Conservation (phyloP, 2,329 filamentous ascomycete species). For the Xylariaceae sp. region DNA sequence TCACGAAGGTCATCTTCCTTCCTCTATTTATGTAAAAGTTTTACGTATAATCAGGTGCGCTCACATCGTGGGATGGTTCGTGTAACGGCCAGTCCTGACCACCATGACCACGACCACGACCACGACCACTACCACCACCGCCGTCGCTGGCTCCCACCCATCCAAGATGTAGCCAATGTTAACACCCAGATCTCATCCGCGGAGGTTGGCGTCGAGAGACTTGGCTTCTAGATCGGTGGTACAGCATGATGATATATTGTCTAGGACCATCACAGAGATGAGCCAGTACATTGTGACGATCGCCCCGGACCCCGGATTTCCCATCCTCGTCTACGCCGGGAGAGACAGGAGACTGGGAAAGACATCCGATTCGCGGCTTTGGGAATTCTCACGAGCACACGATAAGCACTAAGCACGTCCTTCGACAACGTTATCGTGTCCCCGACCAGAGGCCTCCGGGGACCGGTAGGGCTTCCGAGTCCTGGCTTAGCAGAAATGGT, state of each 20-base stretch:
- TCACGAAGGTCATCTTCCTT: not conserved
- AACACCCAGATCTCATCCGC: not conserved
- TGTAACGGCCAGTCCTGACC: not conserved
- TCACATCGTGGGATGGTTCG: not conserved
- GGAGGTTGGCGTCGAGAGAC: not conserved
- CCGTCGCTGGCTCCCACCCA: no score
- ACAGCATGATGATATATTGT: constrained; percentile 20
- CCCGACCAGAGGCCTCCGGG: constrained; percentile 16
- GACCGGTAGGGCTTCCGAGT: constrained; percentile 10
- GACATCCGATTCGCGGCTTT: constrained; percentile 26
- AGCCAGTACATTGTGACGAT: constrained; percentile 16
- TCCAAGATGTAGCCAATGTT: not conserved
- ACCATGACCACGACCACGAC: not conserved
- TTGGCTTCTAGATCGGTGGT: constrained; percentile 16
- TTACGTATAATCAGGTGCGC: not conserved
- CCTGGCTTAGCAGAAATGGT: not conserved
- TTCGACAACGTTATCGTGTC: constrained; percentile 8
- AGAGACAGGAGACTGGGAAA: constrained; percentile 23
- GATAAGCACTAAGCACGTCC: constrained; percentile 19
- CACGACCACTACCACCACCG: not conserved
- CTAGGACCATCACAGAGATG: constrained; percentile 15
- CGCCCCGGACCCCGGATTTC: not conserved
- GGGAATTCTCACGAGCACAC: not conserved
- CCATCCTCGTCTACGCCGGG: constrained; percentile 1
- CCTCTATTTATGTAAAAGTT: not conserved